Base-by-base conservation (phyloP, 257 asterid species). In the Plantago ovata region DNA sequence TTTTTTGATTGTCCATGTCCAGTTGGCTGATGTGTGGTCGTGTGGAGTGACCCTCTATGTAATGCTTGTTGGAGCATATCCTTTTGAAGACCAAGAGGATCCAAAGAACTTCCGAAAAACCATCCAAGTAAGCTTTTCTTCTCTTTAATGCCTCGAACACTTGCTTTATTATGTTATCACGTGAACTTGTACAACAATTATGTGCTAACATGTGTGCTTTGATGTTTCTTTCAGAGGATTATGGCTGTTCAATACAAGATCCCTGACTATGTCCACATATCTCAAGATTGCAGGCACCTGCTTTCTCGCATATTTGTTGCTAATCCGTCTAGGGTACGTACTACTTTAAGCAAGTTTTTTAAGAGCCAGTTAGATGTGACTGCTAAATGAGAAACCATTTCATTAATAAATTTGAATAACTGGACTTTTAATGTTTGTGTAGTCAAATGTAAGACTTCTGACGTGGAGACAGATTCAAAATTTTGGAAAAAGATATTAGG, bases 11-110 rank as follows among this genome's bases (percentile, higher is more conserved):
- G 45, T 67, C 22, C 28, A 46, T 33, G 16, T 65, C 66, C 82
- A 85, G 91, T 45, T 82, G 73, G 94, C 91, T 65, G 91, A 85
- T 78, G 94, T 85, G 14, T 85, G 91, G 94, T 85, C 94, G 7
- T 82, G 94, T 44, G 94, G 94, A 3, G 94, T 85, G 74, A 85
- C 94, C 6, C 85, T 85, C 6, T 85, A 85, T 61, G 94, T 85
- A 39, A 85, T 85, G 94, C 87, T 85, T 44, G 91, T 85, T 40
- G 91, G 94, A 53, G 91, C 94, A 49, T 85, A 85, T 65, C 94
- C 94, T 66, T 85, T 85, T 59, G 94, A 85, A 66, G 94, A 85
- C 63, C 87, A 74, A 61, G 82, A 82, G 62, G 94, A 85, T 72
- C 87, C 94, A 22, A 85, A 76, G 73, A 85, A 82, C 72, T 85